Percentiles rank a stretch among this genome's conserved stretches.
Conservation (phyloP, 129 eudicot genomes). For the Tanacetum coccineum region DNA sequence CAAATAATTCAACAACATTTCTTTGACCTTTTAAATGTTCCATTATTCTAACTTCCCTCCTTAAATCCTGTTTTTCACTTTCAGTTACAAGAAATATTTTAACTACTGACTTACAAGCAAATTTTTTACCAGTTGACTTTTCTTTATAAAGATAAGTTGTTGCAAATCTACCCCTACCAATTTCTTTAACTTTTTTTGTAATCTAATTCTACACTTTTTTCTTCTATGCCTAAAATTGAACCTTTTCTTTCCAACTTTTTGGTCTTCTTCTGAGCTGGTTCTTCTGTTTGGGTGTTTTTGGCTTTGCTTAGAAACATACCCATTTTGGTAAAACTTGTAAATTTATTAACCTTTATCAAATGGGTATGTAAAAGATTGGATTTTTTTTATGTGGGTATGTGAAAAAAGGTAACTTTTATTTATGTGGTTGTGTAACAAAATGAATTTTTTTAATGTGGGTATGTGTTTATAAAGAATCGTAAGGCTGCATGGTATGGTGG, state of each 20-base stretch:
- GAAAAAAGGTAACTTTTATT: no score
- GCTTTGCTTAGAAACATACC: constrained; percentile 42
- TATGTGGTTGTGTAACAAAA: no score
- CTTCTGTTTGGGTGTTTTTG: constrained; percentile 2
- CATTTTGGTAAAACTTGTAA: constrained; percentile 19
- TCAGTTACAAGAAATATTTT: constrained; percentile 61
- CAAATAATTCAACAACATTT: constrained; percentile 56
- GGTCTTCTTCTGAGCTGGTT: constrained; percentile 18
- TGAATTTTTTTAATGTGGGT: not conserved
- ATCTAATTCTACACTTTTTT: constrained; percentile 32
- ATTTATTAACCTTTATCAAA: not conserved
- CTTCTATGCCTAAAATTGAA: not conserved
- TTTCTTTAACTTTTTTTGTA: not conserved
- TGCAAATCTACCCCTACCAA: no score
- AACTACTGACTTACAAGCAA: constrained; percentile 69
- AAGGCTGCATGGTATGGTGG: no score
- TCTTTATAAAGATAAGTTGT: no score
- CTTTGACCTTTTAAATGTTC: constrained; percentile 26
- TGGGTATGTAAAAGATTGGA: constrained; percentile 10
- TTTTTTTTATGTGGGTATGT: not conserved
- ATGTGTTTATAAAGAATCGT: not conserved
- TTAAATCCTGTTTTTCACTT: constrained; percentile 64
- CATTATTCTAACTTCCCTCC: constrained; percentile 68
- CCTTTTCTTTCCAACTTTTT: constrained; percentile 7
- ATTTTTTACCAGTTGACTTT: constrained; percentile 31